Conservation (phyloP, 441 rosid species). For the Erodium trifolium region DNA sequence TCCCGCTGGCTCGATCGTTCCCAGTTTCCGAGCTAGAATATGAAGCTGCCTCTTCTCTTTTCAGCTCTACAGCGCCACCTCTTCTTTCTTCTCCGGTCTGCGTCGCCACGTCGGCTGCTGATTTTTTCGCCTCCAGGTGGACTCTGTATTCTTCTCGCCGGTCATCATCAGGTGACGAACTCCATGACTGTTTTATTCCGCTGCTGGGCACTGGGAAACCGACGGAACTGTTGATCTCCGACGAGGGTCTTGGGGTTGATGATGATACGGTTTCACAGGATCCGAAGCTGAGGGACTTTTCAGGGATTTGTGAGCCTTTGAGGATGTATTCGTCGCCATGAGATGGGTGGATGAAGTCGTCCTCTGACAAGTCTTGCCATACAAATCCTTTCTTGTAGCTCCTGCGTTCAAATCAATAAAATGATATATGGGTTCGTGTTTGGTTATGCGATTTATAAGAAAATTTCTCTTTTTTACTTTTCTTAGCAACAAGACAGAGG, state of each 20-base stretch:
- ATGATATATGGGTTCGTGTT: too few species aligned
- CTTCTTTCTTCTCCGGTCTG: neutral
- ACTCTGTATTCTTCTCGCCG: neutral
- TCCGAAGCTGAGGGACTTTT: constrained; percentile 25
- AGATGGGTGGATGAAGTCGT: constrained; percentile 56
- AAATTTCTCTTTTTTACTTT: neutral
- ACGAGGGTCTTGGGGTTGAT: neutral
- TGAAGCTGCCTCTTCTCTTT: neutral
- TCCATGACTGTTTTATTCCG: neutral
- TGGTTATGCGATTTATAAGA: too few species aligned
- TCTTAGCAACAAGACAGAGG: neutral
- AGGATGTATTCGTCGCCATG: constrained; percentile 66
- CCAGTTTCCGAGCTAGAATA: neutral
- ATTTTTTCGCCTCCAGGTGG: neutral
- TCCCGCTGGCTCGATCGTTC: constrained; percentile 2
- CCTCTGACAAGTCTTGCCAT: constrained; percentile 66
- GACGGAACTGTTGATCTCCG: neutral
- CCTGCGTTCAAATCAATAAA: constrained; percentile 27
- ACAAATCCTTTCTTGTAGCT: constrained; percentile 70
- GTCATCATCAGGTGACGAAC: neutral
- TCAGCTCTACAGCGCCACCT: neutral
- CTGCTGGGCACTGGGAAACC: neutral
- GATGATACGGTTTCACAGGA: neutral
- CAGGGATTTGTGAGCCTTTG: constrained; percentile 67
- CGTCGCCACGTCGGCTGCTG: neutral